A percentile compares a stretch with the other conserved stretches of the same genome.
Evolutionary conservation across 345 rosid genomes (phyloP).

Genomic region (Theobroma cacao): DNA sequence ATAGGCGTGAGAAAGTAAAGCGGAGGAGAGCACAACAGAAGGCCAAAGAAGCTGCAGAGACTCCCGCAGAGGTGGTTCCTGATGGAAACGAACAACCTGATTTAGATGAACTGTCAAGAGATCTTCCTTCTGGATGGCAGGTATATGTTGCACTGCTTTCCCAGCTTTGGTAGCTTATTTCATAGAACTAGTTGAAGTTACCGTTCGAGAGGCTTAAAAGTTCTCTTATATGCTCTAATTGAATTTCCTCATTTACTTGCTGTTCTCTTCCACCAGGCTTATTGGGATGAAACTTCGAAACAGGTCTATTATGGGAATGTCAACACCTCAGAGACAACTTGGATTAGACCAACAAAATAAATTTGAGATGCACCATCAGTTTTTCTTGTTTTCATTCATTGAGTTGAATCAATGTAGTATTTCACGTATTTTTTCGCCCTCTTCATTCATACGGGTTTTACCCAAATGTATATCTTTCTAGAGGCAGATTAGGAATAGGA

Average conservation of each 20-base stretch:
- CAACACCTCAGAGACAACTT: conserved; percentile 56
- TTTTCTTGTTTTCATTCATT: neutral
- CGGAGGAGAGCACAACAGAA: conserved; percentile 61
- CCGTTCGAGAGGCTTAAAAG: neutral
- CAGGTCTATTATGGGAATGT: conserved; percentile 62
- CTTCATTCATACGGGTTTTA: neutral
- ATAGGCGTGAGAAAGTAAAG: conserved; percentile 94
- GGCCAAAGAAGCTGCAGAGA: conserved; percentile 41
- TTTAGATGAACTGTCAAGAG: conserved; percentile 47
- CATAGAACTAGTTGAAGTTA: neutral
- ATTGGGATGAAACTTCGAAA: conserved; percentile 59
- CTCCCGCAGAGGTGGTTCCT: conserved; percentile 22
- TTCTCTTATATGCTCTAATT: neutral
- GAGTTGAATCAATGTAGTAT: neutral
- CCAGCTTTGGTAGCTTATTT: neutral
- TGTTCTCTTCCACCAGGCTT: conserved; percentile 32
- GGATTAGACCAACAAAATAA: conserved; percentile 54
- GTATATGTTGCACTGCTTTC: conserved; percentile 19
- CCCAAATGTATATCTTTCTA: neutral
- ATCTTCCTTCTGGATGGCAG: conserved; percentile 90
- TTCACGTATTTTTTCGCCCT: neutral
- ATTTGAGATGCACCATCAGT: neutral
- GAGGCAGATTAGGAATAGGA: neutral
- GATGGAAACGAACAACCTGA: conserved; percentile 46
- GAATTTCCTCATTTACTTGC: neutral